phyloP scores from a whole-genome alignment of 805 yeast species.

The Candida coleopterorum region DNA sequence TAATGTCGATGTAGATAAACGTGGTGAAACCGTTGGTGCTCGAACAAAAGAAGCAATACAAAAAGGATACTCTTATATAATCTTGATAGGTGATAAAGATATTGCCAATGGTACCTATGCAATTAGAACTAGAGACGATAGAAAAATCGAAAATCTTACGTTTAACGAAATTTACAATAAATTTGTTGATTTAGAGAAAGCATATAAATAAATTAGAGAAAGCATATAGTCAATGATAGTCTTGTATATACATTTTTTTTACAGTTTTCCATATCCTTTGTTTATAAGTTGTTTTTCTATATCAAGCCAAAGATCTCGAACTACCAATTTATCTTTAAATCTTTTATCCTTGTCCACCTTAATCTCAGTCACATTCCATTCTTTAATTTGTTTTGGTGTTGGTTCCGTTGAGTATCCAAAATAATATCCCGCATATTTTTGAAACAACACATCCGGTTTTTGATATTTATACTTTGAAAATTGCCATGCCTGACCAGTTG shows the following conservation, averaged over 20 bases:
- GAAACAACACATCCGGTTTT: conserved; percentile 76
- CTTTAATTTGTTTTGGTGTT: conserved; percentile 66
- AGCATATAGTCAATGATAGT: conserved; percentile 32
- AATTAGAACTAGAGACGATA: conserved; percentile 53
- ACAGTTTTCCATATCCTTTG: conserved; percentile 48
- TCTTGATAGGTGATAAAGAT: conserved; percentile 89
- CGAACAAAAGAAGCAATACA: conserved; percentile 74
- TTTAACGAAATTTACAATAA: conserved; percentile 46
- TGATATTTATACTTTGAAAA: conserved; percentile 81
- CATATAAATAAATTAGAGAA: conserved; percentile 48
- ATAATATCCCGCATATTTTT: conserved; percentile 77
- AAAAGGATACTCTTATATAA: conserved; percentile 71
- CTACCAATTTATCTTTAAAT: conserved; percentile 84
- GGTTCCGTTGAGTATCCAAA: conserved; percentile 74
- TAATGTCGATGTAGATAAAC: conserved; percentile 68
- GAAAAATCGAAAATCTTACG: conserved; percentile 40
- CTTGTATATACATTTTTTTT: conserved; percentile 1
- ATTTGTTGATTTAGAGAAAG: conserved; percentile 57
- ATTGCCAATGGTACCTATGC: conserved; percentile 54
- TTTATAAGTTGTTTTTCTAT: conserved; percentile 69
- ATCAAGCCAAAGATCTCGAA: conserved; percentile 78
- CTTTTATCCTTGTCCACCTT: conserved; percentile 76
- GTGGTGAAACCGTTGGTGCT: conserved; percentile 74
- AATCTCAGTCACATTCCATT: conserved; percentile 86
- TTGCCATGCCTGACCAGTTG: conserved; percentile 98